Percentiles rank a stretch among this genome's conserved stretches.
Conservation (phyloP, 768 basidiomycete genomes). For the Boletus fagicola region DNA sequence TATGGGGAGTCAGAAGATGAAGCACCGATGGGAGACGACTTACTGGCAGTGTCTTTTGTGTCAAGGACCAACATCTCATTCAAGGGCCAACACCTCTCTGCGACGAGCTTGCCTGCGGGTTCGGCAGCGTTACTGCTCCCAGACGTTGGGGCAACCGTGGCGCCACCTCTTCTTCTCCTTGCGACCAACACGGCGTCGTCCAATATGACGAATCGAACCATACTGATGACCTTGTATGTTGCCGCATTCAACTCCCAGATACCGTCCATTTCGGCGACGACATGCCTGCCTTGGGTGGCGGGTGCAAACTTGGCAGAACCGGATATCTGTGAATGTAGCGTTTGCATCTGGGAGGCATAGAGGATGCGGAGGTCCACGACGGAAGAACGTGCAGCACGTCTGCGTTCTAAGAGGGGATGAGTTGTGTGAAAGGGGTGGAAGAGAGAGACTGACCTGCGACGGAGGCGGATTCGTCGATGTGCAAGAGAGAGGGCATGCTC, state of each 20-base stretch:
- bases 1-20: conserved; percentile 22
- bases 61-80: conserved; percentile 94
- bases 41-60: conserved; percentile 92
- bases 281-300: conserved; percentile 85
- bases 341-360: conserved; percentile 93
- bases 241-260: conserved; percentile 87
- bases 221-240: conserved; percentile 88
- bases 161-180: conserved; percentile 59
- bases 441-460: conserved; percentile 42
- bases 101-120: conserved; percentile 73
- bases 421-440: conserved; percentile 25
- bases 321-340: conserved; percentile 84
- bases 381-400: conserved; percentile 77
- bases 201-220: conserved; percentile 85
- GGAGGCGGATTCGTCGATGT: conserved; percentile 80
- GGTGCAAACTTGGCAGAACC: conserved; percentile 96
- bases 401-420: conserved; percentile 40
- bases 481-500: conserved; percentile 88
- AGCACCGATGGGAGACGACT: conserved; percentile 23
- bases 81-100: conserved; percentile 90
- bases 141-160: conserved; percentile 45
- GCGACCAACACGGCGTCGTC: conserved; percentile 92
- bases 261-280: conserved; percentile 81
- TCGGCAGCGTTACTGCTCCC: conserved; percentile 60
- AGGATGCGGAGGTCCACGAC: conserved; percentile 93